Evolutionary conservation across 2,329 filamentous ascomycete genomes (phyloP).

Genomic region (Colletotrichum tropicicola): DNA sequence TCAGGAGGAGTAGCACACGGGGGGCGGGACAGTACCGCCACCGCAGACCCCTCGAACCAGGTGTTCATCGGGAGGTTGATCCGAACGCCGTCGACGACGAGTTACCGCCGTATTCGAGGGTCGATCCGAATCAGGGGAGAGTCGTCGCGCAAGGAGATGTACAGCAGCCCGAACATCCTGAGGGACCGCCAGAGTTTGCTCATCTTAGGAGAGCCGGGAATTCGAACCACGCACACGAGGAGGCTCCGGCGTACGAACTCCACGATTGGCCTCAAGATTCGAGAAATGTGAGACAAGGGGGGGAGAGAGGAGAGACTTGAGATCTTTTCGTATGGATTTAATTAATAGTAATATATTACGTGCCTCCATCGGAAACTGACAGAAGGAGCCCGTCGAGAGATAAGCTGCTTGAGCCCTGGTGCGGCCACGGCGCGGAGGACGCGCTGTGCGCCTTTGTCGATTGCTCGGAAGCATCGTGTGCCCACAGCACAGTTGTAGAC

Average conservation of each 20-base stretch:
- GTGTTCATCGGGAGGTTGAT: background rate
- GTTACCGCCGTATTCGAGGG: conserved; percentile 16
- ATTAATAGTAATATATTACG: background rate
- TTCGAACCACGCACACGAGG: background rate
- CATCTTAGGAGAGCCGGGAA: background rate
- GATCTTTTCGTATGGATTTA: background rate
- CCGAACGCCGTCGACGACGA: conserved; percentile 2
- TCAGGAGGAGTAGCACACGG: background rate
- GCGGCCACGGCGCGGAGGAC: background rate
- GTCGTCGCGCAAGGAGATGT: background rate
- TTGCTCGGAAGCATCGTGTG: background rate
- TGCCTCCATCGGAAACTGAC: no score
- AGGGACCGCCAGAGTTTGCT: background rate
- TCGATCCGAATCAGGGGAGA: conserved; percentile 5
- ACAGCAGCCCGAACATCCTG: background rate
- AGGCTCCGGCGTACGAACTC: conserved; percentile 2
- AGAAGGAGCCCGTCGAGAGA: no score
- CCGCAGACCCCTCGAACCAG: background rate
- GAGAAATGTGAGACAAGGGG: background rate
- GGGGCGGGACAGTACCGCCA: background rate
- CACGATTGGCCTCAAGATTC: background rate
- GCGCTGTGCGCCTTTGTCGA: background rate
- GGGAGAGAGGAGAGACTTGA: background rate
- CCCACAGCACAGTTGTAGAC: background rate
- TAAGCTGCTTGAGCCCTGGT: background rate